These are phyloP conservation scores for Botryotinia globosa DNA, from an alignment of 2,329 filamentous ascomycete genomes.

Conservation along the genomic window DNA sequence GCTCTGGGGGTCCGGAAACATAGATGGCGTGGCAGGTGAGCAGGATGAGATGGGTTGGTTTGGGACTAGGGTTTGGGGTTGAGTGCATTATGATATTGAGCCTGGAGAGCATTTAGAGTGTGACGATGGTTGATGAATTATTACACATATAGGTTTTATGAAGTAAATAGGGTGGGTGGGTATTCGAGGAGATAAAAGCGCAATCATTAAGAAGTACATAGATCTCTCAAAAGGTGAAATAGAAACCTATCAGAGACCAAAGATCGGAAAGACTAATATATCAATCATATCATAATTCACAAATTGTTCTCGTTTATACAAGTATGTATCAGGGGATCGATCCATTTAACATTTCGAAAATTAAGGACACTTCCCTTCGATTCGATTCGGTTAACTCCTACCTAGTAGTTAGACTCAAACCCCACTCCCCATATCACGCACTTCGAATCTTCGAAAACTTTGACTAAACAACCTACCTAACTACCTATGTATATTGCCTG, in stretches of 20 bases:
- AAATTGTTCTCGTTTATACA: too few relatives aligned
- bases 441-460: not conserved
- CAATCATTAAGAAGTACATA: not conserved
- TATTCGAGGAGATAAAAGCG: not conserved
- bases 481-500: not conserved
- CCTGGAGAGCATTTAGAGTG: not conserved
- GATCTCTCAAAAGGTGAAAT: not conserved
- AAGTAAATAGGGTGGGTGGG: not conserved
- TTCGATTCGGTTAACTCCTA: not conserved
- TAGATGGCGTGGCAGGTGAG: constrained; percentile 86
- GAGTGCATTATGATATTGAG: not conserved
- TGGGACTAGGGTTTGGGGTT: not conserved
- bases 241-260: not conserved
- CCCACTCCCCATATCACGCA: not conserved
- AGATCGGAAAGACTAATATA: not conserved
- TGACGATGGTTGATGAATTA: not conserved
- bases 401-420: not conserved
- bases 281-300: not conserved
- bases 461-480: not conserved
- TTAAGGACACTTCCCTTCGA: not conserved
- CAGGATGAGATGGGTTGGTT: constrained; percentile 60
- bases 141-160: not conserved
- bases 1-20: constrained; percentile 52
- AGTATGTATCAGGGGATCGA: not conserved
- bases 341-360: not conserved